Conservation (phyloP, 2,329 filamentous ascomycete genomes). For the Zymoseptoria tritici region DNA sequence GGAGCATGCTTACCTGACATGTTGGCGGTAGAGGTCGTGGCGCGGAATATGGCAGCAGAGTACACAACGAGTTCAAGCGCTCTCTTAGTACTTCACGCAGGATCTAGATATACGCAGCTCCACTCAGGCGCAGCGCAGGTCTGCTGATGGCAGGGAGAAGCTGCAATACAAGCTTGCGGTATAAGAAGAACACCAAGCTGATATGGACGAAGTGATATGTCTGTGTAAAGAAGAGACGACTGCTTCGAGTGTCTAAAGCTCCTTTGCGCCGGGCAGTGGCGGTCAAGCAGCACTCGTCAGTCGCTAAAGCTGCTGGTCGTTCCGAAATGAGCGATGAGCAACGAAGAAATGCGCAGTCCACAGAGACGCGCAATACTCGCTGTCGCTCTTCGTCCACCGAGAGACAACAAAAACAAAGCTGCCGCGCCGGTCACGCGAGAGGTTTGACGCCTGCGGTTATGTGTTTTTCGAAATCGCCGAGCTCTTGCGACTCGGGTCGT, state of each 20-base stretch:
- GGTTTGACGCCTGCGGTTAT: background rate
- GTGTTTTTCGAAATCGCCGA: background rate
- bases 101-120: constrained; percentile 14
- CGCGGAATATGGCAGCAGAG: constrained; percentile 8
- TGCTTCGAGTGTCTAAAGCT: background rate
- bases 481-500: background rate
- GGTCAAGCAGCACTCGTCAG: background rate
- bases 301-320: background rate
- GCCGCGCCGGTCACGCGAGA: constrained; percentile 11
- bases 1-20: constrained; percentile 18
- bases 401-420: background rate
- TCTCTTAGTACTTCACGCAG: constrained; percentile 17
- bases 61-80: constrained; percentile 13
- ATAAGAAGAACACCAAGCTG: background rate
- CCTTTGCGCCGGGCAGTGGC: background rate
- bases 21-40: constrained; percentile 4
- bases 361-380: background rate
- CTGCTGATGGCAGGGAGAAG: background rate
- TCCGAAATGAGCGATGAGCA: background rate
- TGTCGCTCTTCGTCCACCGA: background rate
- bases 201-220: background rate
- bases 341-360: background rate
- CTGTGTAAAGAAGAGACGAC: background rate
- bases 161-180: background rate
- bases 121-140: background rate